Conservation (phyloP, 2,329 filamentous ascomycete species). For the Scedosporium aurantiacum region DNA sequence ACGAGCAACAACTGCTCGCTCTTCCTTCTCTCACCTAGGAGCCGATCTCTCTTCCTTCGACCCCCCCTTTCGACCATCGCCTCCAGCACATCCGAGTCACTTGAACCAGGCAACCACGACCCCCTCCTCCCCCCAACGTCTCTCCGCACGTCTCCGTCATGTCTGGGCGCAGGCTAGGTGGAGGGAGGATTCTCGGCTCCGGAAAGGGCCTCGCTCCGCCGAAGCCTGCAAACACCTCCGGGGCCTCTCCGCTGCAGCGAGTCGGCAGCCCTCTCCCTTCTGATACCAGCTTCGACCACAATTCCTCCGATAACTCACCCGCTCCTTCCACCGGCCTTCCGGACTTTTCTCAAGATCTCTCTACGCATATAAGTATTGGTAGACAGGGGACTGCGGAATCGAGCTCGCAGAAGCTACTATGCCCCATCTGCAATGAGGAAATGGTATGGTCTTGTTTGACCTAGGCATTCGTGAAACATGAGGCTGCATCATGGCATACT, state of each 20-base stretch:
- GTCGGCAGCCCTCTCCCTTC: conserved; percentile 42
- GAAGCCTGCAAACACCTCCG: conserved; percentile 6
- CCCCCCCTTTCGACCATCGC: not conserved
- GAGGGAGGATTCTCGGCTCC: conserved; percentile 81
- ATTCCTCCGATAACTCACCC: conserved; percentile 59
- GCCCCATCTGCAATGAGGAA: conserved; percentile 96
- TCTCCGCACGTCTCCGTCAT: conserved; percentile 32
- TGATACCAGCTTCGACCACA: conserved; percentile 66
- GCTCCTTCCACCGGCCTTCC: conserved; percentile 50
- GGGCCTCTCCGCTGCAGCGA: conserved; percentile 19
- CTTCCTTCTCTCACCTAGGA: not conserved
- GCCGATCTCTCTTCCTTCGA: not conserved
- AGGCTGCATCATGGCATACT: conserved; percentile 7
- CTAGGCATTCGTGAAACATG: not conserved
- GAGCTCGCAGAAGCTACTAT: conserved; percentile 60
- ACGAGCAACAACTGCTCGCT: not conserved
- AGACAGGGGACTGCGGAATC: conserved; percentile 40
- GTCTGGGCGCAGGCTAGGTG: conserved; percentile 79
- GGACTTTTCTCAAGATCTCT: conserved; percentile 65
- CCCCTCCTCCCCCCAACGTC: not conserved
- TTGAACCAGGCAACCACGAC: not conserved
- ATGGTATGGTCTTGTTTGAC: conserved; percentile 54
- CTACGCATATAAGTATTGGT: conserved; percentile 67
- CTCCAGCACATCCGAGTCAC: not conserved
- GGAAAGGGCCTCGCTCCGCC: conserved; percentile 70